Conservation (phyloP, 179 eudicot genomes). For the Gypsophila paniculata region DNA sequence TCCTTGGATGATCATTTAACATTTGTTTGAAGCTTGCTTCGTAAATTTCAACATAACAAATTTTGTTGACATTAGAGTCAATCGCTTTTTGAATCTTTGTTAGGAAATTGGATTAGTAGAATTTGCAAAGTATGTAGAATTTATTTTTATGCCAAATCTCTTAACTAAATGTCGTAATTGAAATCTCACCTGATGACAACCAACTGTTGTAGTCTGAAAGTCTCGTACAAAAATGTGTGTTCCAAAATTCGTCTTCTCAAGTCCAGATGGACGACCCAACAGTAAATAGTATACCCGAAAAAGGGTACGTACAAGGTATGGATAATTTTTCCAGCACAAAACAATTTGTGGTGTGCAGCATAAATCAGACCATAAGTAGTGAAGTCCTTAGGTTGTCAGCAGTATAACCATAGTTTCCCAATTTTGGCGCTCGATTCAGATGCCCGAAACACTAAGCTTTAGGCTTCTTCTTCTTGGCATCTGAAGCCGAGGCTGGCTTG, state of each 20-base stretch:
- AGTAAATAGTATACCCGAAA: not conserved
- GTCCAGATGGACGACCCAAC: not conserved
- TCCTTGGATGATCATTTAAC: not conserved
- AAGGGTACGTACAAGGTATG: not conserved
- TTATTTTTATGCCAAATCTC: no score
- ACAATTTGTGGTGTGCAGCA: not conserved
- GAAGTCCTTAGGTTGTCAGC: not conserved
- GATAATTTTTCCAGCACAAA: not conserved
- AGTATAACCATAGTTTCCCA: not conserved
- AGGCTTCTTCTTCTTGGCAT: slow-evolving; percentile 57
- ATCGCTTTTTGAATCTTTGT: no score
- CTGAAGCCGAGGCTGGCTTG: slow-evolving; percentile 45
- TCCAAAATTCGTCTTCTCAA: not conserved
- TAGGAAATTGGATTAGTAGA: no score
- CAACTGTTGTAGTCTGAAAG: no score
- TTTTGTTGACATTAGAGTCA: not conserved
- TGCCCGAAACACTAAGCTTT: slow-evolving; percentile 31
- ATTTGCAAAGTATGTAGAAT: no score
- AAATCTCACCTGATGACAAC: no score
- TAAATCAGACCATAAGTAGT: not conserved
- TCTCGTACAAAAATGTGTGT: no score
- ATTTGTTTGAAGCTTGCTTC: not conserved
- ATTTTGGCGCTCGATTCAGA: not conserved
- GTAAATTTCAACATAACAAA: not conserved
- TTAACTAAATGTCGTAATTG: no score